Evolutionary conservation across 371 early-diverging fungal genomes (phyloP), one percentile per base, ranked within the genome.

Genomic region (Scutellospora calospora): DNA sequence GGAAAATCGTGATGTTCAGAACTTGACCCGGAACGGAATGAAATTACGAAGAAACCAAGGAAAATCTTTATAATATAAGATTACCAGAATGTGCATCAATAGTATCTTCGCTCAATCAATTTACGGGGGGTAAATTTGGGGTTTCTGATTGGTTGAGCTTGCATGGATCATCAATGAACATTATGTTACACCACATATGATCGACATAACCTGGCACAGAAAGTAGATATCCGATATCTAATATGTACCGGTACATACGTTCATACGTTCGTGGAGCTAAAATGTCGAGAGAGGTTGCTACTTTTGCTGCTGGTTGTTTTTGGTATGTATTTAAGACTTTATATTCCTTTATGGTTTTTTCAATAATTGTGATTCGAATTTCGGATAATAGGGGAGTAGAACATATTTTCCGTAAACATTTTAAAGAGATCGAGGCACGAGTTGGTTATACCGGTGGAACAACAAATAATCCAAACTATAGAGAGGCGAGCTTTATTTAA

Each of bases 1-100:
- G 95, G 82, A n/a, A 92, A 94, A 81, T 95, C 95, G 83, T 95
- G 95, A 83, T 94, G 94, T 74, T 95, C 95, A 16, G 94, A 90
- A 25, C 95, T 94, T 1, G 94, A n/a, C 90, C 91, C 92, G 90
- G 86, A 95, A 94, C 22, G 96, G 96, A 76, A 95, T 41, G 76
- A 88, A 88, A 85, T 94, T 89, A 82, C 91, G 91, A 73, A 94
- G 88, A 22, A 93, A 93, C 95, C 96, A 97, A 52, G 97, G 98
- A 84, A 97, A 97, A 83, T 97, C 76, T 76, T 52, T 31, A 45
- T 45, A 45, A 45, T 45, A 45, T 1, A 8, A 3, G 0, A 82
- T 97, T 97, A 0, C 98, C 98, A 57, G 95, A 94, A 87, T 98
- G 98, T 60, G 95, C 94, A 85, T 97, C 97, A 52, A 98, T 92